Conservation (phyloP, 768 basidiomycete species). For the Mycena filopes region DNA sequence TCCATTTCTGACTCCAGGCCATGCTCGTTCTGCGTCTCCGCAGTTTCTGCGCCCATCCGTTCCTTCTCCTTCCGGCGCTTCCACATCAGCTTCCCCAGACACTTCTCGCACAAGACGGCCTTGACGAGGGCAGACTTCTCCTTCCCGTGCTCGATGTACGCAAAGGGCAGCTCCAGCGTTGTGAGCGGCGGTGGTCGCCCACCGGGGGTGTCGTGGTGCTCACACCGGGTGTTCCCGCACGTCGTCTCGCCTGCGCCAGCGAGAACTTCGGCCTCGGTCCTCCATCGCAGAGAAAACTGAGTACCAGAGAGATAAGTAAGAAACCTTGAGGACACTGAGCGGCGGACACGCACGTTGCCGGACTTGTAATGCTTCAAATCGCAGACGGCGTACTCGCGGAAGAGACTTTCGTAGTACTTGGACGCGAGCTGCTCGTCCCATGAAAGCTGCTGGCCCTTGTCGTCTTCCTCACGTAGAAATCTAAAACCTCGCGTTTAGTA, state of each 20-base stretch:
- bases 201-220: constrained; percentile 58
- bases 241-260: constrained; percentile 86
- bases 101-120: constrained; percentile 83
- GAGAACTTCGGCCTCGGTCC: constrained; percentile 91
- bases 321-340: not conserved
- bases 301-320: not conserved
- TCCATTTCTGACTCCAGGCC: not conserved
- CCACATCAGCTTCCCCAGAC: constrained; percentile 88
- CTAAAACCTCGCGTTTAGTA: constrained; percentile 46
- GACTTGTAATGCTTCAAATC: constrained; percentile 97
- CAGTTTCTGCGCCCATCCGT: constrained; percentile 14
- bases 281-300: constrained; percentile 92
- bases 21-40: constrained; percentile 5
- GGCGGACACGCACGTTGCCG: constrained; percentile 70
- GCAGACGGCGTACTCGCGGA: constrained; percentile 91
- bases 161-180: constrained; percentile 91
- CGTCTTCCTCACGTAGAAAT: constrained; percentile 79
- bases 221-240: constrained; percentile 91
- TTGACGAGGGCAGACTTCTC: constrained; percentile 89
- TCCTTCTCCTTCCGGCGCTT: constrained; percentile 77
- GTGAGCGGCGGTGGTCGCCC: constrained; percentile 53
- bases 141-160: constrained; percentile 83
- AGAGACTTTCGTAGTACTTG: constrained; percentile 90
- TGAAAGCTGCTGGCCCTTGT: constrained; percentile 48
- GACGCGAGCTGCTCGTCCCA: constrained; percentile 91